These are phyloP conservation scores for Rhizopogon roseolus DNA, from an alignment of 768 basidiomycete species.

Conservation along the genomic window DNA sequence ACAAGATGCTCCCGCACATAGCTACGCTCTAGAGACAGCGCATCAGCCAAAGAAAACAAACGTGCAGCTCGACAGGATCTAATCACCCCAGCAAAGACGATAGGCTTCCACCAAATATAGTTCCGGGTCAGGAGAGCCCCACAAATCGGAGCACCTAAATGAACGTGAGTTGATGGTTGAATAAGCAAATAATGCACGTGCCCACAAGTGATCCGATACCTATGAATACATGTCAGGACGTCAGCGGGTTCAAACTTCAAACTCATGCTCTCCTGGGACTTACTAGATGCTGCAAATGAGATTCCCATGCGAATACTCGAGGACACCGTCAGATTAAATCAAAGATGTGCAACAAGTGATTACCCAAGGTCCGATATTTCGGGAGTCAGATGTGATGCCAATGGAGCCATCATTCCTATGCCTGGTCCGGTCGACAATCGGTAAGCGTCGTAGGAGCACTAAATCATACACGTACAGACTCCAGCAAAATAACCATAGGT, in stretches of 20 bases:
- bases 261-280: neutral
- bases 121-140: slow-evolving; percentile 47
- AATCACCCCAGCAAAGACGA: slow-evolving; percentile 43
- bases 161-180: slow-evolving; percentile 15
- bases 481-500: slow-evolving; percentile 49
- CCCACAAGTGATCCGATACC: slow-evolving; percentile 21
- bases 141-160: slow-evolving; percentile 48
- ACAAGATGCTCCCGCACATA: neutral
- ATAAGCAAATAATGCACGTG: slow-evolving; percentile 1
- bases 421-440: slow-evolving; percentile 14
- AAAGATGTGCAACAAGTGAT: slow-evolving; percentile 1
- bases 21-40: neutral
- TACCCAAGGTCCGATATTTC: slow-evolving; percentile 48
- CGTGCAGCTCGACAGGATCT: neutral
- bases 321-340: neutral
- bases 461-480: slow-evolving; percentile 2
- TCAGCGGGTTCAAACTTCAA: neutral
- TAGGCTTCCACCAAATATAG: slow-evolving; percentile 56
- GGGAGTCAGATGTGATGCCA: slow-evolving; percentile 39
- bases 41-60: neutral
- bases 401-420: slow-evolving; percentile 36
- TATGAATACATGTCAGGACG: neutral
- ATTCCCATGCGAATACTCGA: slow-evolving; percentile 38
- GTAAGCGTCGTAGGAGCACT: neutral
- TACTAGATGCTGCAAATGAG: slow-evolving; percentile 41